Evolutionary conservation across 2,329 filamentous ascomycete species (phyloP).

Genomic region (Fusarium subtropicale): DNA sequence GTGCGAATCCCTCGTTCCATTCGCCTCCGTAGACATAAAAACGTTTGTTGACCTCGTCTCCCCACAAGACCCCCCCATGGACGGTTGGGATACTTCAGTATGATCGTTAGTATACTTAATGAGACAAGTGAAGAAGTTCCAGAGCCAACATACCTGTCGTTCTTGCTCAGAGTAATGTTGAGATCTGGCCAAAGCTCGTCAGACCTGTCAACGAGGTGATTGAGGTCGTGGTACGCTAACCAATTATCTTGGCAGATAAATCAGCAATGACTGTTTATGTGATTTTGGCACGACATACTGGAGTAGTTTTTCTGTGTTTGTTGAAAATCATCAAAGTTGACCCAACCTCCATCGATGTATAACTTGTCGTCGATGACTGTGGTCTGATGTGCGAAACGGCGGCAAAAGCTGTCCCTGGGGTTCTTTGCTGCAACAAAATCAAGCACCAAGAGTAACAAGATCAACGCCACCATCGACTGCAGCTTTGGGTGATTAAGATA

Average conservation of each 20-base stretch:
- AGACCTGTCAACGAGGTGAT: not conserved
- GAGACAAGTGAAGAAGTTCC: rapidly evolving
- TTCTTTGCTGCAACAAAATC: not conserved
- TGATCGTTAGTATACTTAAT: rapidly evolving
- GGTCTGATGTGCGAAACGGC: not conserved
- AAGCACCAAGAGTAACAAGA: rapidly evolving
- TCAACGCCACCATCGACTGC: not conserved
- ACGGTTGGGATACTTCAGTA: not conserved
- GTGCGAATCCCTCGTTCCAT: constrained; percentile 5
- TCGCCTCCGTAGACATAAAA: constrained; percentile 9
- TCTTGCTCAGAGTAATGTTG: not conserved
- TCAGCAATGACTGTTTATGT: not conserved
- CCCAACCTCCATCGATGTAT: constrained; percentile 8
- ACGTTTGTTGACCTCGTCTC: not conserved
- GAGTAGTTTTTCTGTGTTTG: constrained; percentile 8
- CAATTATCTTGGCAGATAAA: not conserved
- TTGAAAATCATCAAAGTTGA: constrained; percentile 16
- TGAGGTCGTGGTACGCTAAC: constrained; percentile 2
- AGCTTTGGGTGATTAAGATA: not conserved
- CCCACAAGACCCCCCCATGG: not conserved
- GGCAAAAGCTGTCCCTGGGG: constrained; percentile 1
- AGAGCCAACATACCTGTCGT: not conserved
- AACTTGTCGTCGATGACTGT: constrained; percentile 4
- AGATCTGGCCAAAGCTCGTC: constrained; percentile 4
- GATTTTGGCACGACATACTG: not conserved